Percentiles rank a stretch among this genome's conserved stretches.
phyloP scores from a whole-genome alignment of 1,284 basidiomycete genomes.

The Ceratorhiza oryzae-sativae region DNA sequence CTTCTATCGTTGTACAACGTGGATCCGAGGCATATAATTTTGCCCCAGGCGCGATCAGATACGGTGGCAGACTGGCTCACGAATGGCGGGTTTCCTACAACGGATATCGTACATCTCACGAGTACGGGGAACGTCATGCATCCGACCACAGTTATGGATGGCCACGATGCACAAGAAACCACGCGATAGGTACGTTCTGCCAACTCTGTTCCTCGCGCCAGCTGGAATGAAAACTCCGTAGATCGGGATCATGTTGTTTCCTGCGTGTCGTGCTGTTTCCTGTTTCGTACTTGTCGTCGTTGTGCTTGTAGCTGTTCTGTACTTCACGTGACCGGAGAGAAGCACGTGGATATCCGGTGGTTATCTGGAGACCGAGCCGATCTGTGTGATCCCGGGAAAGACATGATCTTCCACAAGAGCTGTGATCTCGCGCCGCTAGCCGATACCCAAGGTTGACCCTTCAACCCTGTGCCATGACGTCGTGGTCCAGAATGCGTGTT shows the following conservation, averaged over 20 bases:
- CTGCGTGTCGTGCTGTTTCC: no score
- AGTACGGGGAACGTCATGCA: neutral
- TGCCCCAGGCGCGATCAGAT: constrained; percentile 19
- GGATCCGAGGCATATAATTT: neutral
- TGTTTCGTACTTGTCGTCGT: neutral
- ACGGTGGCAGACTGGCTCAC: constrained; percentile 4
- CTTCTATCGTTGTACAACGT: constrained; percentile 18
- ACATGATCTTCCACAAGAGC: neutral
- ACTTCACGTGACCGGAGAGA: neutral
- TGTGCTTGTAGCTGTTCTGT: neutral
- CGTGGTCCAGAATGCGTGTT: neutral
- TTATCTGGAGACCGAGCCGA: neutral
- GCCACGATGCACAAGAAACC: neutral
- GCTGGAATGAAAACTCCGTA: no score
- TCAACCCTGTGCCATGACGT: constrained; percentile 4
- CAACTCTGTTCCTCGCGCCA: neutral
- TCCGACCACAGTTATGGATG: neutral
- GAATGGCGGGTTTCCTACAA: neutral
- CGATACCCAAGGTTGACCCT: constrained; percentile 1
- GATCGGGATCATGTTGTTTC: no score
- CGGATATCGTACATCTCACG: neutral
- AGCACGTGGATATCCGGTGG: neutral
- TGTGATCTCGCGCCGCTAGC: neutral
- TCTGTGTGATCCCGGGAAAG: neutral
- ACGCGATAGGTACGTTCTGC: neutral